These are phyloP conservation scores for Casuarina cunninghamiana DNA, from an alignment of 306 rosid species.

Conservation along the genomic window DNA sequence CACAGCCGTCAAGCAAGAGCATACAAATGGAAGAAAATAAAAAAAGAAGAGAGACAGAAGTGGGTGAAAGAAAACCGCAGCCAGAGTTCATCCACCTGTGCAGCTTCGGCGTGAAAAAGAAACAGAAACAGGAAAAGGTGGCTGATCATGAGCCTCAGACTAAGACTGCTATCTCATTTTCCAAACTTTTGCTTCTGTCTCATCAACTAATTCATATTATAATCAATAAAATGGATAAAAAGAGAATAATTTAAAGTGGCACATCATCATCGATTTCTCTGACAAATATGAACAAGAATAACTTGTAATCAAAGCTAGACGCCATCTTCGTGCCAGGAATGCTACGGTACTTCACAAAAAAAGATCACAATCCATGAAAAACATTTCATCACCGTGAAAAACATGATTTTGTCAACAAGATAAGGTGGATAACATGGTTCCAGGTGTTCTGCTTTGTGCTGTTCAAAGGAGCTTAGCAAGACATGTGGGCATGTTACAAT, in stretches of 20 bases:
- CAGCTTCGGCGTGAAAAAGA: constrained; percentile 67
- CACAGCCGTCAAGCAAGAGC: constrained; percentile 28
- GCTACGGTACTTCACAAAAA: background rate
- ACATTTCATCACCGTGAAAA: background rate
- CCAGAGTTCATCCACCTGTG: constrained; percentile 32
- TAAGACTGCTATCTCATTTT: constrained; percentile 22
- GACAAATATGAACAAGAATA: constrained; percentile 32
- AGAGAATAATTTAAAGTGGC: constrained; percentile 33
- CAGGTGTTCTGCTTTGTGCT: background rate
- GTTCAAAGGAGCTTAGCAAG: constrained; percentile 17
- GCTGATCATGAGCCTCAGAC: constrained; percentile 42
- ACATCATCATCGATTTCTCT: constrained; percentile 18
- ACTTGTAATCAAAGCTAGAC: constrained; percentile 47
- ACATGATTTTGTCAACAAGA: background rate
- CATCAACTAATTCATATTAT: constrained; percentile 2
- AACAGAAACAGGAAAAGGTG: constrained; percentile 61
- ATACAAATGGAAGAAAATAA: constrained; percentile 6
- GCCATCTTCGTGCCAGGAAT: constrained; percentile 16
- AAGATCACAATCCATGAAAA: background rate
- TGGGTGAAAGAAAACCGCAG: constrained; percentile 27
- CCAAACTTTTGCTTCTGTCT: background rate
- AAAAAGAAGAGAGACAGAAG: constrained; percentile 17
- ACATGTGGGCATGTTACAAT: constrained; percentile 32
- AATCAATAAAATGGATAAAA: background rate
- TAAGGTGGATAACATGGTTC: background rate